These are phyloP conservation scores for Zalaria obscura DNA, from an alignment of 2,329 filamentous ascomycete species.

Conservation along the genomic window DNA sequence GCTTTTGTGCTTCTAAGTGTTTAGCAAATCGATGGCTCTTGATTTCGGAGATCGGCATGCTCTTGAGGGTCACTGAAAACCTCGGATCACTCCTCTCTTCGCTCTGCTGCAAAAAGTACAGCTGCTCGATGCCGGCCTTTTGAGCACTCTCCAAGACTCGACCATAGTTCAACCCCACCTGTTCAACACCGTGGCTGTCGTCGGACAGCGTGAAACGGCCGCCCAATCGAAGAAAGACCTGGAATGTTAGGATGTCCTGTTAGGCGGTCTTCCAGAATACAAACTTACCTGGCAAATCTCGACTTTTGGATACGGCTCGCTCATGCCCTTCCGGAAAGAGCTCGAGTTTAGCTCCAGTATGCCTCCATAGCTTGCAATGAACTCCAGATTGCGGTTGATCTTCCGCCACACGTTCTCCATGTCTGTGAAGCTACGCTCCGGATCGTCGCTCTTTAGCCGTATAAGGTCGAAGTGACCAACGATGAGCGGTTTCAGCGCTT, in stretches of 20 bases:
- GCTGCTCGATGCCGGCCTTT: conserved; percentile 46
- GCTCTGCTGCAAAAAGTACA: conserved; percentile 26
- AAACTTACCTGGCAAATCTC: conserved; percentile 57
- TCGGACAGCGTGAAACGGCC: conserved; percentile 86
- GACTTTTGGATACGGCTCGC: conserved; percentile 74
- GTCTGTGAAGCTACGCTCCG: conserved; percentile 43
- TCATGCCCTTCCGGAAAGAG: conserved; percentile 75
- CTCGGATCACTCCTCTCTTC: neutral
- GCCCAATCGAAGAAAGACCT: conserved; percentile 49
- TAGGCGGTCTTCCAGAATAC: neutral
- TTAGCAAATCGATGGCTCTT: too few relatives aligned
- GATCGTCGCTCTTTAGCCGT: conserved; percentile 59
- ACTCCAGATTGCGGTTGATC: conserved; percentile 59
- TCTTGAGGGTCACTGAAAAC: neutral
- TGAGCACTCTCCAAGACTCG: conserved; percentile 57
- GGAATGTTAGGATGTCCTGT: neutral
- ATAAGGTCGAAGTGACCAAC: conserved; percentile 94
- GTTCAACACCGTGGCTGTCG: conserved; percentile 79
- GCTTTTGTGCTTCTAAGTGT: too few relatives aligned
- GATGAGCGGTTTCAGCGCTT: conserved; percentile 54
- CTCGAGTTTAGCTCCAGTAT: conserved; percentile 84
- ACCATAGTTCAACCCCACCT: conserved; percentile 75
- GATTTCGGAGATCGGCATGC: too few relatives aligned
- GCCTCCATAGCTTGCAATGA: conserved; percentile 59
- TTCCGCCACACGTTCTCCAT: conserved; percentile 52